A percentile compares a stretch with the other conserved stretches of the same genome.
phyloP scores from a whole-genome alignment of 768 basidiomycete genomes.

The Panaeolus cyanescens region DNA sequence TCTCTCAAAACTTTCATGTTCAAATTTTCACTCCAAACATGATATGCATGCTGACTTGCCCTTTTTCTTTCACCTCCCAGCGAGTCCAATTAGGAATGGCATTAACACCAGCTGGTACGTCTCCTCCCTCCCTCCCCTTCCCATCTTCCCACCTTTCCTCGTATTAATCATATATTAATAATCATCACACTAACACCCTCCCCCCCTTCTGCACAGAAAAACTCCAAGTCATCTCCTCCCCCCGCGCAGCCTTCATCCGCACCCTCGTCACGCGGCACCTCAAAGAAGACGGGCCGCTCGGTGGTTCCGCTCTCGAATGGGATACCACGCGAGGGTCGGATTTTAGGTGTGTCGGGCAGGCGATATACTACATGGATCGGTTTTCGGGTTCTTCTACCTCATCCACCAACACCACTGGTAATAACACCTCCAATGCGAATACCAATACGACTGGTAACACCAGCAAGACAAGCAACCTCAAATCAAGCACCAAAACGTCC shows the following conservation, averaged over 20 bases:
- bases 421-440: too few relatives aligned
- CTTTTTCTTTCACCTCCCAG: slow-evolving; percentile 30
- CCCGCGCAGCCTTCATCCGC: slow-evolving; percentile 62
- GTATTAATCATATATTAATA: too few relatives aligned
- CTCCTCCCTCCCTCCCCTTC: not conserved
- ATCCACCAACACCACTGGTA: too few relatives aligned
- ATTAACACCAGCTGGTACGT: slow-evolving; percentile 64
- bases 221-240: slow-evolving; percentile 63
- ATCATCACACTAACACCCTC: not conserved
- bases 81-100: slow-evolving; percentile 81
- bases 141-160: not conserved
- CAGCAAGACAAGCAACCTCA: too few relatives aligned
- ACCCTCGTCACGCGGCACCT: slow-evolving; percentile 50
- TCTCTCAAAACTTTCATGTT: not conserved
- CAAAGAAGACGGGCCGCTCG: slow-evolving; percentile 35
- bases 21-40: too few relatives aligned
- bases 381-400: slow-evolving; percentile 19
- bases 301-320: slow-evolving; percentile 45
- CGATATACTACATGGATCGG: slow-evolving; percentile 52
- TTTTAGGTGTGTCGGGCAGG: slow-evolving; percentile 59
- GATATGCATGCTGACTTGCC: slow-evolving; percentile 1
- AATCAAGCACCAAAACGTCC: too few relatives aligned
- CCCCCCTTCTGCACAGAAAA: slow-evolving; percentile 45
- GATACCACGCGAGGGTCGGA: slow-evolving; percentile 52
- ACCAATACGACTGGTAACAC: too few relatives aligned